Base-by-base conservation (phyloP, 306 rosid species). In the Gynostemma pentaphyllum region DNA sequence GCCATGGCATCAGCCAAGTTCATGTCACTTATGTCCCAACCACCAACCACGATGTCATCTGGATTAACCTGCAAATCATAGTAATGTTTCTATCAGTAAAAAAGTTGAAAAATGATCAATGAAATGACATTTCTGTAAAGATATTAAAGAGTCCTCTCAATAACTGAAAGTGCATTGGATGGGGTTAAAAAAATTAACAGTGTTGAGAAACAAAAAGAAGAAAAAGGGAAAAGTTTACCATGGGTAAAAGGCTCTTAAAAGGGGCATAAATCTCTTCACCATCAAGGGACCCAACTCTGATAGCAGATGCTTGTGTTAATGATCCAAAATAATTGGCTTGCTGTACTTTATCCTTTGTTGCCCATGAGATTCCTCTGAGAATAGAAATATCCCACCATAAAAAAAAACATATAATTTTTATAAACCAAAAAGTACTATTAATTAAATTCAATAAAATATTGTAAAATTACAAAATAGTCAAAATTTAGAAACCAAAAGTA, bases 251-350 rank as follows among this genome's bases (percentile, higher is more conserved):
- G 84, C 96, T 88, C 78, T 92, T 92, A 70, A 92, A 92, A 5
- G 99, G 99, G 37, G 96, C 94, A 64, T 92, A 80, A 49, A 92
- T 92, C 76, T 92, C 99, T 62, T 92, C 99, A 27, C 99, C 99
- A 56, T 82, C 83, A 76, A 76, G 84, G 37, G 99, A 88, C 9
- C 99, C 99, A 67, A 92, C 96, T 9, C 99, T 75, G 13, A 92
- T 84, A 15, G 99, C 78, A 0, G 99, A 92, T 10, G 96, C 96
- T 73, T 92, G 99, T 23, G 99, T 92, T 21, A 88, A 78, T 0
- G 99, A 92, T 1, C 99, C 99, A 64, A 88, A 92, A 69, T 92
- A 92, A 73, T 88, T 88, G 66, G 99, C 96, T 48, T 81, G 96
- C 53, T 92, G 95, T 66, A 92, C 90, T 68, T 86, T 92, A 68